Percentiles rank a stretch among this genome's conserved stretches.
These are phyloP conservation scores for Naegleria fowleri DNA, from an alignment of 208 protist species.

Conservation along the genomic window DNA sequence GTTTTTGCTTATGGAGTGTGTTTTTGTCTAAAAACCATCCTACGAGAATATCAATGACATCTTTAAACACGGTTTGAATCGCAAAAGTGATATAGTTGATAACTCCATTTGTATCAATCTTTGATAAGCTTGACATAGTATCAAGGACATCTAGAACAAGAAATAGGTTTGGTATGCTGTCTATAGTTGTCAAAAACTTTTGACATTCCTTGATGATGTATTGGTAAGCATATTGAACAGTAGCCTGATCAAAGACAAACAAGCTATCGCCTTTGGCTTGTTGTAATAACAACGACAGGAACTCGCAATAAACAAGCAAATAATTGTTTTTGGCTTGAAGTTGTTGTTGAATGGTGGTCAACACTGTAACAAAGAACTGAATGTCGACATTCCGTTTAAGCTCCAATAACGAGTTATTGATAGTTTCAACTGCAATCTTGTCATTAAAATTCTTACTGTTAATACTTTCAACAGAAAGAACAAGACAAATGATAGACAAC, in stretches of 20 bases:
- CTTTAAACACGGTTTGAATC: neutral
- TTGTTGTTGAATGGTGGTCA: neutral
- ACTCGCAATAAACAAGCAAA: neutral
- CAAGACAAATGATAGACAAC: neutral
- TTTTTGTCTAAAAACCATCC: slow-evolving; percentile 11
- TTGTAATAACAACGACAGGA: neutral
- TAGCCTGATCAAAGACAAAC: neutral
- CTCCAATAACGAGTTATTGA: neutral
- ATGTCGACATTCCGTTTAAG: neutral
- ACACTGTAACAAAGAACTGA: neutral
- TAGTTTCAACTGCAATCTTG: neutral
- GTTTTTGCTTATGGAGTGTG: neutral
- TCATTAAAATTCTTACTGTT: neutral
- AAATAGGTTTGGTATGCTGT: neutral
- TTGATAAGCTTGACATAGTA: neutral
- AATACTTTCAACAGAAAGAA: neutral
- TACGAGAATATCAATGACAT: slow-evolving; percentile 6
- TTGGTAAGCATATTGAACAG: neutral
- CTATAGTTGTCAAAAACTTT: neutral
- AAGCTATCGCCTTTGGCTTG: neutral
- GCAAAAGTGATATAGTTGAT: neutral
- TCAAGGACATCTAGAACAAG: neutral
- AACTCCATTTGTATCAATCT: neutral
- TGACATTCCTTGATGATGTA: neutral
- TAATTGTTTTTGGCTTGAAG: neutral